Conservation (phyloP, 306 rosid genomes). For the Senna siamea region DNA sequence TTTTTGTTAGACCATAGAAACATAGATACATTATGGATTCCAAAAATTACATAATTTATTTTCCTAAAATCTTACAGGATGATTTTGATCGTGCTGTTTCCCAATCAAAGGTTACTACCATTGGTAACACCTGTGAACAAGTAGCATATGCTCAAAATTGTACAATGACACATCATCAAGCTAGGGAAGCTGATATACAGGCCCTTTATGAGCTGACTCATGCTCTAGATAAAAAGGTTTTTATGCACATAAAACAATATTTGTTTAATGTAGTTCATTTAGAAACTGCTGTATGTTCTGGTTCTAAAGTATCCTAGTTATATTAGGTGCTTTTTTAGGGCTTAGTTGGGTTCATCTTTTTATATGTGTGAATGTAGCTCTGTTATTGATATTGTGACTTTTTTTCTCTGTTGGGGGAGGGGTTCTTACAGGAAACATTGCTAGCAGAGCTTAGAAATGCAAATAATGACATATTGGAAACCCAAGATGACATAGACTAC, state of each 20-base stretch:
- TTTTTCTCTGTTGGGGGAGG: neutral
- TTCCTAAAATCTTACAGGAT: constrained; percentile 42
- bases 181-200: constrained; percentile 72
- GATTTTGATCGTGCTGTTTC: constrained; percentile 35
- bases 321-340: neutral
- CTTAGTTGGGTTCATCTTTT: neutral
- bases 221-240: constrained; percentile 77
- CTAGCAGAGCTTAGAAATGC: constrained; percentile 66
- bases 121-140: constrained; percentile 47
- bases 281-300: neutral
- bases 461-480: constrained; percentile 57
- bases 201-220: constrained; percentile 65
- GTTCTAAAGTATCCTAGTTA: neutral
- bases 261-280: neutral
- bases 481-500: constrained; percentile 61
- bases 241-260: constrained; percentile 2
- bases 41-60: constrained; percentile 16
- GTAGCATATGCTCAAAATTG: constrained; percentile 47
- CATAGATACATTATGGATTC: constrained; percentile 1
- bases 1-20: constrained; percentile 7
- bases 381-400: constrained; percentile 15
- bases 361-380: neutral
- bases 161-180: constrained; percentile 54
- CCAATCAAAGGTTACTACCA: constrained; percentile 47
- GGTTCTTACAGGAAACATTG: constrained; percentile 57